phyloP scores from a whole-genome alignment of 1,139 yeast species.

The Candida gigantensis region DNA sequence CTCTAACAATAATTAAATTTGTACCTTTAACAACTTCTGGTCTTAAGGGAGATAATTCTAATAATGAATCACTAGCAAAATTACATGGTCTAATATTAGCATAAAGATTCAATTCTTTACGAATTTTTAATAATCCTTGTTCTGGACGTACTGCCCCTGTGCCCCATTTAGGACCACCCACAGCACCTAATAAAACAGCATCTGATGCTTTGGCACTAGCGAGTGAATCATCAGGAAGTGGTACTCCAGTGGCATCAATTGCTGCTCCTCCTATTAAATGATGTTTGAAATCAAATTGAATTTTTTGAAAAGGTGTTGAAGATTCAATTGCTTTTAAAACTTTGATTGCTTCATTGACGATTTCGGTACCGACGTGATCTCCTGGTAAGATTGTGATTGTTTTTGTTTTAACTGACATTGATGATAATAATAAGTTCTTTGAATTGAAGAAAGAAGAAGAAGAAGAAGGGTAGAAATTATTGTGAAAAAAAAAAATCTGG shows the following conservation, averaged over 20 bases:
- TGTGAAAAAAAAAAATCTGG: neutral
- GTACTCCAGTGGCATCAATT: constrained; percentile 92
- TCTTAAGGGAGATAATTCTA: constrained; percentile 86
- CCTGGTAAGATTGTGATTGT: constrained; percentile 89
- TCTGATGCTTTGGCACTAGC: constrained; percentile 86
- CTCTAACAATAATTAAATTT: constrained; percentile 89
- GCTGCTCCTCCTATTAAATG: constrained; percentile 98
- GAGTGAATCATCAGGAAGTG: constrained; percentile 85
- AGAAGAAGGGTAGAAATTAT: neutral
- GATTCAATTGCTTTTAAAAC: constrained; percentile 77
- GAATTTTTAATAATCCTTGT: constrained; percentile 88
- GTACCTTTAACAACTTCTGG: constrained; percentile 85
- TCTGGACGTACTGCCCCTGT: constrained; percentile 95
- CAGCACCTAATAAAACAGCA: constrained; percentile 95
- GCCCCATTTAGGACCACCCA: constrained; percentile 99
- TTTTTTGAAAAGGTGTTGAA: constrained; percentile 52
- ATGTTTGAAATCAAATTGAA: constrained; percentile 72
- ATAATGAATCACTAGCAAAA: constrained; percentile 82
- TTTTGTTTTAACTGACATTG: constrained; percentile 41
- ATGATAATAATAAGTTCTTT: too few species aligned
- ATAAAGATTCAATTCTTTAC: constrained; percentile 90
- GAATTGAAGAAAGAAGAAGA: constrained; percentile 2
- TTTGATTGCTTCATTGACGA: constrained; percentile 86
- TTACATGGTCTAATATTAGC: constrained; percentile 97
- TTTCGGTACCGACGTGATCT: constrained; percentile 94